Evolutionary conservation across 1,284 basidiomycete genomes (phyloP).

Genomic region (Sanguinoderma infundibulare): DNA sequence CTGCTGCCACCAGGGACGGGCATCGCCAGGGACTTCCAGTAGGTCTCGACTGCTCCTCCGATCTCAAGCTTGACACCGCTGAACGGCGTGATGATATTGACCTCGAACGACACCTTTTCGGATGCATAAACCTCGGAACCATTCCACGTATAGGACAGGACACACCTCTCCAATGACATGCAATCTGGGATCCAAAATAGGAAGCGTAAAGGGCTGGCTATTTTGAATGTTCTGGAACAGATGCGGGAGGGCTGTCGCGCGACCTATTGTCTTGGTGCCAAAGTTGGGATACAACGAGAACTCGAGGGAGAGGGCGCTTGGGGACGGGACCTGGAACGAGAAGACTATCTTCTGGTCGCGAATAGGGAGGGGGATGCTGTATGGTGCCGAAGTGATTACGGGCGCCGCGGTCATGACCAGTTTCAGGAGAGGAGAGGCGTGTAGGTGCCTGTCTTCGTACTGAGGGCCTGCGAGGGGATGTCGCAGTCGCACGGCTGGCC

Average conservation of each 20-base stretch:
- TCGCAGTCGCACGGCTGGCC: conserved; percentile 63
- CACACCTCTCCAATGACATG: conserved; percentile 92
- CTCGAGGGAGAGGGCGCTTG: conserved; percentile 84
- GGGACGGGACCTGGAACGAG: conserved; percentile 83
- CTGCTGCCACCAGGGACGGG: conserved; percentile 34
- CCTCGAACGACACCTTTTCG: conserved; percentile 82
- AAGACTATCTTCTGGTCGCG: conserved; percentile 84
- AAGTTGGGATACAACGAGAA: conserved; percentile 98
- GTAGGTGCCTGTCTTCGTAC: conserved; percentile 61
- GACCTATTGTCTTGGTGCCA: conserved; percentile 96
- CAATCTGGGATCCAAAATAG: conserved; percentile 91
- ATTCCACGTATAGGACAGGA: not conserved
- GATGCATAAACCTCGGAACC: not conserved
- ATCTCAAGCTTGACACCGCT: conserved; percentile 95
- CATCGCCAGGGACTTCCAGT: conserved; percentile 91
- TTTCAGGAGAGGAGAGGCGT: conserved; percentile 86
- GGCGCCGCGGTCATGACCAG: conserved; percentile 89
- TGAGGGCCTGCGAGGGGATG: conserved; percentile 71
- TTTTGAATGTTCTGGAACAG: conserved; percentile 68
- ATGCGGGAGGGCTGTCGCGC: conserved; percentile 86
- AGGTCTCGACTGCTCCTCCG: conserved; percentile 93
- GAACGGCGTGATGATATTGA: conserved; percentile 90
- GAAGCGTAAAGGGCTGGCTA: conserved; percentile 67
- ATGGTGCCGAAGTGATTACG: conserved; percentile 84
- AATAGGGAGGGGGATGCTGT: conserved; percentile 87